A percentile compares a stretch with the other conserved stretches of the same genome.
These are phyloP conservation scores for Biscogniauxia mediterranea DNA, from an alignment of 2,329 filamentous ascomycete genomes.

Conservation along the genomic window DNA sequence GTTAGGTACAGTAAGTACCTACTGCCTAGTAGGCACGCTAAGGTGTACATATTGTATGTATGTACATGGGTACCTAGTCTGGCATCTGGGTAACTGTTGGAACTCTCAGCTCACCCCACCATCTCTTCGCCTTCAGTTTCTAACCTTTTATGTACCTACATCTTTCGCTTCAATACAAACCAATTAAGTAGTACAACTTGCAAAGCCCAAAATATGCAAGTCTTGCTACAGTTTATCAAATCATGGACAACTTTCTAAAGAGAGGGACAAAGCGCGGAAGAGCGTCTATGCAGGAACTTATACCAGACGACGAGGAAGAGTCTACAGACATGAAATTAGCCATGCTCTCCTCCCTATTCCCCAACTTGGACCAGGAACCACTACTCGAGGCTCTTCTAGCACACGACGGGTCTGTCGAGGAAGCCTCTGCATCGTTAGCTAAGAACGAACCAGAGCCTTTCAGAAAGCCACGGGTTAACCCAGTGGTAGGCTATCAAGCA, in stretches of 20 bases:
- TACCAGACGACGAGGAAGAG: slow-evolving; percentile 55
- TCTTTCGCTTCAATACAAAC: too few species aligned
- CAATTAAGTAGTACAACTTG: too few species aligned
- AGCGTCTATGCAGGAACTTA: not conserved
- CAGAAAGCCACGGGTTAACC: slow-evolving; percentile 34
- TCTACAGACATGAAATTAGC: slow-evolving; percentile 89
- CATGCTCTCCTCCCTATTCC: slow-evolving; percentile 74
- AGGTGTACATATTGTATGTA: too few species aligned
- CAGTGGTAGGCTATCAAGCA: slow-evolving; percentile 55
- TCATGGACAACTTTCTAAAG: not conserved
- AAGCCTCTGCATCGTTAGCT: slow-evolving; percentile 57
- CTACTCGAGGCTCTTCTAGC: slow-evolving; percentile 78
- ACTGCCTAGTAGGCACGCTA: too few species aligned
- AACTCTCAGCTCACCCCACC: too few species aligned
- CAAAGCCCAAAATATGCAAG: too few species aligned
- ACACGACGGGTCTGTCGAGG: slow-evolving; percentile 72
- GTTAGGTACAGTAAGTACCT: too few species aligned
- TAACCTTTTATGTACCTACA: too few species aligned
- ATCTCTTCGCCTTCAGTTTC: too few species aligned
- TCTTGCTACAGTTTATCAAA: too few species aligned
- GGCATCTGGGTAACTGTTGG: too few species aligned
- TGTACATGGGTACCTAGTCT: too few species aligned
- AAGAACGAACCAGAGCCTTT: slow-evolving; percentile 23
- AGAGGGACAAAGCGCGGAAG: not conserved
- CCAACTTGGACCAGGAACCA: slow-evolving; percentile 58